Conservation (phyloP, 805 yeast species). For the Saturnispora ahearnii region DNA sequence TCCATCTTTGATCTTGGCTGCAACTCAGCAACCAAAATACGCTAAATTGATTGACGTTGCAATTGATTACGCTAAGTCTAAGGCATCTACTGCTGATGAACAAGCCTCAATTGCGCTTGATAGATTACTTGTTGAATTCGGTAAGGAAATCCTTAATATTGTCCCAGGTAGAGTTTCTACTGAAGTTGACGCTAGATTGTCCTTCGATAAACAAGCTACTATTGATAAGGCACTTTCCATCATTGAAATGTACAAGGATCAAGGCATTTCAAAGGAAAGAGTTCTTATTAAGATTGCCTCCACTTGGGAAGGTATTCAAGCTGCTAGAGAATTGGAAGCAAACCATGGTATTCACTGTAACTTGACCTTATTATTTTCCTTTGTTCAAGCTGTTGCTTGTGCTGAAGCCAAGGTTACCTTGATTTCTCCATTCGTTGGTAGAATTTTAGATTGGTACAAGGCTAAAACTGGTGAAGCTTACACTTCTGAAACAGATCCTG, state of each 20-base stretch:
- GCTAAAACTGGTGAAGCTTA: slow-evolving; percentile 85
- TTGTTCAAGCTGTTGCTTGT: slow-evolving; percentile 96
- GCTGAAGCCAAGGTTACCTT: slow-evolving; percentile 96
- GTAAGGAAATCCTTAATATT: slow-evolving; percentile 82
- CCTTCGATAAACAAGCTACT: slow-evolving; percentile 91
- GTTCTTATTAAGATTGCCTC: slow-evolving; percentile 94
- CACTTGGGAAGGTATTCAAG: slow-evolving; percentile 99
- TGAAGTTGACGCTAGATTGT: slow-evolving; percentile 97
- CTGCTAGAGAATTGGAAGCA: slow-evolving; percentile 89
- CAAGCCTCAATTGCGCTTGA: slow-evolving; percentile 81
- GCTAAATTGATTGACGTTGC: slow-evolving; percentile 86
- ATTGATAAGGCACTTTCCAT: slow-evolving; percentile 87
- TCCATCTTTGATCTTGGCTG: slow-evolving; percentile 95
- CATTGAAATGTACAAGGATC: slow-evolving; percentile 75
- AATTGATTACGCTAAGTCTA: slow-evolving; percentile 69
- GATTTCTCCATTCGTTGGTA: slow-evolving; percentile 98
- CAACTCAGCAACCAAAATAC: slow-evolving; percentile 83
- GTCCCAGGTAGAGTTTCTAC: slow-evolving; percentile 99
- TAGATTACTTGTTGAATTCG: slow-evolving; percentile 90
- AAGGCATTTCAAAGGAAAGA: slow-evolving; percentile 84
- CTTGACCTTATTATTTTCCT: slow-evolving; percentile 90
- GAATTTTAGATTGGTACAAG: slow-evolving; percentile 98
- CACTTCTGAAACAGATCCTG: slow-evolving; percentile 81
- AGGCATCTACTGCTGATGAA: slow-evolving; percentile 50
- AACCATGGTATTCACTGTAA: slow-evolving; percentile 89